Percentiles rank a stretch among this genome's conserved stretches.
Evolutionary conservation across 1,139 yeast species (phyloP).

Genomic region (Kurtzmaniella natalensis): DNA sequence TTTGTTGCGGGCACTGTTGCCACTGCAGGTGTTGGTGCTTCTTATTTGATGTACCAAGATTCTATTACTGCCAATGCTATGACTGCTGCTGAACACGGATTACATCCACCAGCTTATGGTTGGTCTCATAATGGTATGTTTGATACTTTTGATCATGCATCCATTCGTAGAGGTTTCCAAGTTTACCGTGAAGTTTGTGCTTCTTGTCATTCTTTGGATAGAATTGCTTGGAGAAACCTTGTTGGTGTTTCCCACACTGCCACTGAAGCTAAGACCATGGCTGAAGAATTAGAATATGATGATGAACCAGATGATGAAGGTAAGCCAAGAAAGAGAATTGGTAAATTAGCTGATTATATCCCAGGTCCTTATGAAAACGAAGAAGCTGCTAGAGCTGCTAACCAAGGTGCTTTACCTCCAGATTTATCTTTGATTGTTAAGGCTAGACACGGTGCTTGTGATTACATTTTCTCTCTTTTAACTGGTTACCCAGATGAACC

Average conservation of each 20-base stretch:
- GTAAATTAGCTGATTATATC: slow-evolving; percentile 93
- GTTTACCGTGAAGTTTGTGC: slow-evolving; percentile 99
- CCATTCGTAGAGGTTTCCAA: slow-evolving; percentile 98
- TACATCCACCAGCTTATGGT: slow-evolving; percentile 87
- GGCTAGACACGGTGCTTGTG: slow-evolving; percentile 99
- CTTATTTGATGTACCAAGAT: slow-evolving; percentile 74
- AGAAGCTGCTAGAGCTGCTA: slow-evolving; percentile 99
- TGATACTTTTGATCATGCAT: slow-evolving; percentile 90
- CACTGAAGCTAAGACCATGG: slow-evolving; percentile 86
- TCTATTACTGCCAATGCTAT: slow-evolving; percentile 86
- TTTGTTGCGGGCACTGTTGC: slow-evolving; percentile 63
- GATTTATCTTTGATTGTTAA: slow-evolving; percentile 95
- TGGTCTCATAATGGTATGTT: slow-evolving; percentile 96
- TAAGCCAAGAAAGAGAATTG: slow-evolving; percentile 96
- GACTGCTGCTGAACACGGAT: slow-evolving; percentile 99
- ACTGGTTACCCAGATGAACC: slow-evolving; percentile 99
- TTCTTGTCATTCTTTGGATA: slow-evolving; percentile 94
- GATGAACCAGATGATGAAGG: slow-evolving; percentile 99
- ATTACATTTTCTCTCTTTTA: slow-evolving; percentile 88
- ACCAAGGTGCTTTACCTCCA: slow-evolving; percentile 99
- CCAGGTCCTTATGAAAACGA: slow-evolving; percentile 97
- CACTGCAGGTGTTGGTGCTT: slow-evolving; percentile 64
- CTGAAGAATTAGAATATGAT: slow-evolving; percentile 95
- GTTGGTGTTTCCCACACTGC: slow-evolving; percentile 96
- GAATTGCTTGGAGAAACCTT: slow-evolving; percentile 97